A percentile compares a stretch with the other conserved stretches of the same genome.
Evolutionary conservation across 2,329 filamentous ascomycete species (phyloP).

Genomic region (Pestalotiopsis sp.): DNA sequence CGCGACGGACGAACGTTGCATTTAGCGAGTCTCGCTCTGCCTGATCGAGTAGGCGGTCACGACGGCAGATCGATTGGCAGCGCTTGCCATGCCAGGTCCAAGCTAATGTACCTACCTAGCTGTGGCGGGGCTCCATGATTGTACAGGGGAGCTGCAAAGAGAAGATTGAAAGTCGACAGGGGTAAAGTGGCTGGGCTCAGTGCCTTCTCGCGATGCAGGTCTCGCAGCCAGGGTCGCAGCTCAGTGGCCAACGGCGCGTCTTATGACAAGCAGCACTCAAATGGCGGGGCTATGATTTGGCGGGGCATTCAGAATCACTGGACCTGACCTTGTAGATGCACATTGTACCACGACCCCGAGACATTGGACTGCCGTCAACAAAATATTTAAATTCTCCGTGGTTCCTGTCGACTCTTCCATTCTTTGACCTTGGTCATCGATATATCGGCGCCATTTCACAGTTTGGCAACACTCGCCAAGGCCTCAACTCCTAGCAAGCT

Average conservation of each 20-base stretch:
- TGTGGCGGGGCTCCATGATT: too few relatives aligned
- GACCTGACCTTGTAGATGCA: not conserved
- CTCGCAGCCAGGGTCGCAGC: not conserved
- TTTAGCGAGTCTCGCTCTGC: not conserved
- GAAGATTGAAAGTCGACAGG: not conserved
- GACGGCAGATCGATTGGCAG: too few relatives aligned
- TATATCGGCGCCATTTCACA: not conserved
- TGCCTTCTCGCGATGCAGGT: not conserved
- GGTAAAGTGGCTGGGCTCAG: not conserved
- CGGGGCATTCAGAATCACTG: not conserved
- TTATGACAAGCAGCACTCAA: not conserved
- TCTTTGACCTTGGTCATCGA: not conserved
- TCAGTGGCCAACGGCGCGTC: too few relatives aligned
- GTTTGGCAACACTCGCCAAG: not conserved
- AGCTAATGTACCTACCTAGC: too few relatives aligned
- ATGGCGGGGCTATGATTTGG: slow-evolving; percentile 4
- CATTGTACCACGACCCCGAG: not conserved
- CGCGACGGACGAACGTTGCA: not conserved
- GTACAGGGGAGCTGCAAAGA: too few relatives aligned
- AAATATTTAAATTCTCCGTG: not conserved
- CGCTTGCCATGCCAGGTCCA: too few relatives aligned
- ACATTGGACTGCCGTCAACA: not conserved
- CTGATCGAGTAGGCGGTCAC: too few relatives aligned
- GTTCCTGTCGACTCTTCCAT: not conserved
- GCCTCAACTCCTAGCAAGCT: not conserved